phyloP scores from a whole-genome alignment of 805 yeast genomes.

The Starmerella cellae region DNA sequence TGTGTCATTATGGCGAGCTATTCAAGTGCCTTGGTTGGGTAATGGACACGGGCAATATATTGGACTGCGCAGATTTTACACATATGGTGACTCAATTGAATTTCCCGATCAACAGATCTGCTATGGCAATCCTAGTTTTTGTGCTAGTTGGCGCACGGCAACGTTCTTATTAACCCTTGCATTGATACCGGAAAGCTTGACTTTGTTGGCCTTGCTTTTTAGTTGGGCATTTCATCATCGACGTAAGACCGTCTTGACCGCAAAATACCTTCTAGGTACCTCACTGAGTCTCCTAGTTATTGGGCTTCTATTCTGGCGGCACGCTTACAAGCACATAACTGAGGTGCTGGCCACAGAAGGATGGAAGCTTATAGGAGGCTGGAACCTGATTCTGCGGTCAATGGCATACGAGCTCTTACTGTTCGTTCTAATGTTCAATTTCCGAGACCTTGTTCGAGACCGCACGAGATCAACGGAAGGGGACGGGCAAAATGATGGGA shows the following conservation, averaged over 20 bases:
- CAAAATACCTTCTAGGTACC: slow-evolving; percentile 12
- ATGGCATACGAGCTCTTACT: slow-evolving; percentile 14
- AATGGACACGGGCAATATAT: slow-evolving; percentile 9
- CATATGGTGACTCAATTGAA: slow-evolving; percentile 4
- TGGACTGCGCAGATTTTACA: slow-evolving; percentile 12
- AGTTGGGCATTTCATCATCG: slow-evolving; percentile 19
- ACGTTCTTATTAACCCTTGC: slow-evolving; percentile 22
- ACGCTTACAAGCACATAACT: slow-evolving; percentile 13
- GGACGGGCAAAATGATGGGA: background rate
- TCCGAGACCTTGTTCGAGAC: slow-evolving; percentile 20
- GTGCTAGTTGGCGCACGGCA: slow-evolving; percentile 25
- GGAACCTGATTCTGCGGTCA: slow-evolving; percentile 17
- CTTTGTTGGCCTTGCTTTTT: slow-evolving; percentile 14
- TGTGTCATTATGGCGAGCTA: slow-evolving; percentile 4
- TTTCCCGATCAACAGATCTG: slow-evolving; percentile 21
- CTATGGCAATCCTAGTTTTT: slow-evolving; percentile 17
- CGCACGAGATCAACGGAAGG: too few relatives aligned
- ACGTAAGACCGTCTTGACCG: slow-evolving; percentile 17
- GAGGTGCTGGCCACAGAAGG: slow-evolving; percentile 13
- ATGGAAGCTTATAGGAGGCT: slow-evolving; percentile 21
- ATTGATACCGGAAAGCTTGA: slow-evolving; percentile 19
- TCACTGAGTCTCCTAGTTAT: slow-evolving; percentile 20
- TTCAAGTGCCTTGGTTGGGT: slow-evolving; percentile 17
- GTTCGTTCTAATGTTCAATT: slow-evolving; percentile 16
- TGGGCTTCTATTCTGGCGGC: slow-evolving; percentile 14